Percentiles rank a stretch among this genome's conserved stretches.
These are phyloP conservation scores for Chrysoporthe puriensis DNA, from an alignment of 2,329 filamentous ascomycete species.

Conservation along the genomic window DNA sequence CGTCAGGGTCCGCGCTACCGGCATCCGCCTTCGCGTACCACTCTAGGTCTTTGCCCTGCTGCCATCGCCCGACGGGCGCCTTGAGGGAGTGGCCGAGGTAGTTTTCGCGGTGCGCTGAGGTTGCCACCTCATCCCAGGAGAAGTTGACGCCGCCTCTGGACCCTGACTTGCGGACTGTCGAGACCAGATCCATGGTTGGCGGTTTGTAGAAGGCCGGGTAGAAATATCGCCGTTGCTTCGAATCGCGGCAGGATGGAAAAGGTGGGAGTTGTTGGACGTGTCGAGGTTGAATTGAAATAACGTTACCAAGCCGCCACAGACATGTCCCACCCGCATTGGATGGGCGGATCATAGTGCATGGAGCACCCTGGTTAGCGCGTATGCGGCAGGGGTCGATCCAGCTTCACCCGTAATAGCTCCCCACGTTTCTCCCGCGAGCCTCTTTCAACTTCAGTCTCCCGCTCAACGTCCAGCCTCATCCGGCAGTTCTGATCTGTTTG, in stretches of 20 bases:
- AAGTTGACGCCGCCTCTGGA: conserved; percentile 94
- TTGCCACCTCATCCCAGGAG: conserved; percentile 93
- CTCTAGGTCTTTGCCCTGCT: conserved; percentile 70
- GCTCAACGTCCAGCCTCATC: not conserved
- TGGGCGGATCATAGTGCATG: conserved; percentile 1
- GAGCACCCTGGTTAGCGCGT: not conserved
- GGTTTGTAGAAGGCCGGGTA: not conserved
- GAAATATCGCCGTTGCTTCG: not conserved
- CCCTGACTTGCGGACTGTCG: conserved; percentile 86
- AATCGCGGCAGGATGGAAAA: not conserved
- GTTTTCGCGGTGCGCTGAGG: conserved; percentile 84
- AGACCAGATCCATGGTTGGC: conserved; percentile 81
- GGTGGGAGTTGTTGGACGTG: not conserved
- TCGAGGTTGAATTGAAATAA: not conserved
- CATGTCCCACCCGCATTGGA: not conserved
- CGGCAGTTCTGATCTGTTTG: not conserved
- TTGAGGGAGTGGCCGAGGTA: conserved; percentile 89
- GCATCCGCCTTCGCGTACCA: conserved; percentile 67
- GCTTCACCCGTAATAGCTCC: not conserved
- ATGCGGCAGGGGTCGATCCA: not conserved
- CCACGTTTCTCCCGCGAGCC: not conserved
- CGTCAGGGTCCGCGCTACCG: conserved; percentile 50
- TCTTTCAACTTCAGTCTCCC: not conserved
- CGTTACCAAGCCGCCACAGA: not conserved
- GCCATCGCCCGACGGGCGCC: conserved; percentile 91